Percentiles rank a stretch among this genome's conserved stretches.
phyloP scores from a whole-genome alignment of 2,329 filamentous ascomycete genomes.

The Sphaerostilbella broomeana region DNA sequence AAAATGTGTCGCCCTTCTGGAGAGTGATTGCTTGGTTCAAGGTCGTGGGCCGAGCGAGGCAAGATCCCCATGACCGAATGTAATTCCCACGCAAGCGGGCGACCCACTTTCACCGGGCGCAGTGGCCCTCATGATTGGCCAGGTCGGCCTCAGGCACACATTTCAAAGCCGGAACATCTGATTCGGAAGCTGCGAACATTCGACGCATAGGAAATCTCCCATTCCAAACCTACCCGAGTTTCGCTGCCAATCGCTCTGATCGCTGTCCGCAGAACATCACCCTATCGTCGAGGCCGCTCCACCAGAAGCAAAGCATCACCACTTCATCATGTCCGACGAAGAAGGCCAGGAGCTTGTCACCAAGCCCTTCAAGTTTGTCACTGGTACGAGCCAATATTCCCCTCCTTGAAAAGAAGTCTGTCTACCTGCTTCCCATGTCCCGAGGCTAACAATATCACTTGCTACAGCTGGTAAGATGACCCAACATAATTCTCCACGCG shows the following conservation, averaged over 20 bases:
- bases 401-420: conserved; percentile 27
- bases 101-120: conserved; percentile 17
- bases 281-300: conserved; percentile 35
- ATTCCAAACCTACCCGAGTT: conserved; percentile 24
- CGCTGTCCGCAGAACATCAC: conserved; percentile 17
- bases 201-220: conserved; percentile 28
- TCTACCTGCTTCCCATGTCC: conserved; percentile 25
- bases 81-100: conserved; percentile 23
- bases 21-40: conserved; percentile 24
- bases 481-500: conserved; percentile 16
- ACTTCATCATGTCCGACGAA: conserved; percentile 87
- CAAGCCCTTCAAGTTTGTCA: conserved; percentile 99
- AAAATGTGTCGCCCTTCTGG: too few relatives aligned
- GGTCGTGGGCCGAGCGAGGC: conserved; percentile 21
- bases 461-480: conserved; percentile 38
- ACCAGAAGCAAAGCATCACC: conserved; percentile 20
- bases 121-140: conserved; percentile 32
- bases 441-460: conserved; percentile 34
- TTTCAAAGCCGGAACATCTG: conserved; percentile 33
- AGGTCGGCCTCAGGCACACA: conserved; percentile 35
- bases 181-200: conserved; percentile 32
- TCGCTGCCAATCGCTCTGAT: conserved; percentile 18
- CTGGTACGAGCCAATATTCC: conserved; percentile 59
- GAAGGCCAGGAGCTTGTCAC: conserved; percentile 70
- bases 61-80: conserved; percentile 28